Base-by-base conservation (phyloP, 225 moss, liverwort and hornwort species). In the Physcomitrium patens region DNA sequence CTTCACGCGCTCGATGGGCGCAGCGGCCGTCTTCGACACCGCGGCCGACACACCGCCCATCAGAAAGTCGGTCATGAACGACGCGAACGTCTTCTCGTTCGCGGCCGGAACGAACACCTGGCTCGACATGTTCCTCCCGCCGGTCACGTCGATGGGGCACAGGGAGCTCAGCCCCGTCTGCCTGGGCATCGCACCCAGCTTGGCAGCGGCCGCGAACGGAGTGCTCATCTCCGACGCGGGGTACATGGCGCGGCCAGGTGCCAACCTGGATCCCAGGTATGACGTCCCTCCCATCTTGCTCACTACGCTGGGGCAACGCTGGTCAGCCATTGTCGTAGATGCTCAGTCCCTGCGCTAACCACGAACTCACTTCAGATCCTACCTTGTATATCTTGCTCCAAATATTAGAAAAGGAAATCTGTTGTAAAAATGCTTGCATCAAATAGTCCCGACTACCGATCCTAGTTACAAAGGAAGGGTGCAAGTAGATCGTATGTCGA, bases 31-130 rank as follows among this genome's bases (percentile, higher is more conserved):
- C 31, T 37, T 37, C 31, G 31, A 37, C 2, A 37, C 31, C 31
- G 31, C 31, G 31, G 31, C 31, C 31, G 31, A 37, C 31, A 37
- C 43, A 48, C 87, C 87, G 69, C 87, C 87, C 87, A 87, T 87
- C 12, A 87, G 27, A 14, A 88, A 88, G 64, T 88, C 87, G 1
- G 77, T 60, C 72, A 85, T 8, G 47, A 88, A 88, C 12, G 79
- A 79, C 10, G 31, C 18, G 0, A 79, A 5, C 49, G 82, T 82
- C 72, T 84, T 84, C 79, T 88, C 87, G 1, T 23, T 17, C 19
- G 82, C 44, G 18, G 87, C 87, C 1, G 82, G 74, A 7, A 88
- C 85, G 37, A 88, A 82, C 47, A 88, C 67, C 12, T 69, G 54
- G 0, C 65, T 51, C 2, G 73, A 52, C 9, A 44, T 51, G 23